Evolutionary conservation across 2,329 filamentous ascomycete genomes (phyloP).

Genomic region (Fusarium duplospermum): DNA sequence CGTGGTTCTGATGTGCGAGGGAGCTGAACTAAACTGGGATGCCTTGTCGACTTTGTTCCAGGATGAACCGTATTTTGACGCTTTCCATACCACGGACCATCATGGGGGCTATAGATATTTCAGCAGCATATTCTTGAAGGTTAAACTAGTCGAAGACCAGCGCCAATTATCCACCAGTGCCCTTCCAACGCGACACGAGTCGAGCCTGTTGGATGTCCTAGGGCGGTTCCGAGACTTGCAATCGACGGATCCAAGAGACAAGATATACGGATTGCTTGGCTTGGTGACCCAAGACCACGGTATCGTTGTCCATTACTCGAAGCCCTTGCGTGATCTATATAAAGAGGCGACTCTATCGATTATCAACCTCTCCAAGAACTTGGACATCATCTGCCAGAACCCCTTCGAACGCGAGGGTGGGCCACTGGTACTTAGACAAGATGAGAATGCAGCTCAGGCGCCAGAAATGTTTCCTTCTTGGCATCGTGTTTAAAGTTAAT

Average conservation of each 20-base stretch:
- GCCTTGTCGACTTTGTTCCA: not conserved
- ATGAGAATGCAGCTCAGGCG: not conserved
- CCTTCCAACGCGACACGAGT: not conserved
- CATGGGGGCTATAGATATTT: not conserved
- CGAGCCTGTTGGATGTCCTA: conserved; percentile 13
- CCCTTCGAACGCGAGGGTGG: conserved; percentile 14
- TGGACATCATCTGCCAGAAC: conserved; percentile 26
- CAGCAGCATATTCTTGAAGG: not conserved
- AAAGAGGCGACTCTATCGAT: not conserved
- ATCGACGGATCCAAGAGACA: conserved; percentile 17
- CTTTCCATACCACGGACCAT: conserved; percentile 2
- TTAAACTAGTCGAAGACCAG: conserved; percentile 28
- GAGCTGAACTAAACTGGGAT: conserved; percentile 8
- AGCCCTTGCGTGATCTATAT: not conserved
- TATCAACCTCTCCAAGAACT: conserved; percentile 11
- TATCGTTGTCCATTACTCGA: conserved; percentile 11
- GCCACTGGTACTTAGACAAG: not conserved
- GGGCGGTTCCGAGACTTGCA: conserved; percentile 2
- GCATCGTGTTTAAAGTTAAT: no score
- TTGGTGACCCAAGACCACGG: conserved; percentile 18
- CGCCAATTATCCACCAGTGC: not conserved
- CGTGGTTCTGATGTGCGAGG: conserved; percentile 3
- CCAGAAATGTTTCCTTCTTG: no score
- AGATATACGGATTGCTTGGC: conserved; percentile 13
- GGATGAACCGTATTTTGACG: conserved; percentile 27